phyloP scores from a whole-genome alignment of 352 stramenopile species.

The Aphanomyces cochlioides region DNA sequence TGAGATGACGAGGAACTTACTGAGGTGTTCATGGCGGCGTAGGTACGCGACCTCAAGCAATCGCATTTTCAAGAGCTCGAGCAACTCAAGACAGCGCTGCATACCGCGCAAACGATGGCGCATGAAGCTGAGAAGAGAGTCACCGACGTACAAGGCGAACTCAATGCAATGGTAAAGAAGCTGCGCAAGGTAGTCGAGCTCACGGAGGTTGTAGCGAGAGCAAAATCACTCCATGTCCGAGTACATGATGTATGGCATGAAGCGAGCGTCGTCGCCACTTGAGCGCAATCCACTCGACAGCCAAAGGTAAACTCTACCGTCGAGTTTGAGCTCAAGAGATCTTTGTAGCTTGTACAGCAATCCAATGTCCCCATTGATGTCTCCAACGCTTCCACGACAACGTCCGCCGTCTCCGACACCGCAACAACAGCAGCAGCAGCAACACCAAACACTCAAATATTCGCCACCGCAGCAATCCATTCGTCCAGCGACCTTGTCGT shows the following conservation, averaged over 20 bases:
- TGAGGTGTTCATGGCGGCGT: not conserved
- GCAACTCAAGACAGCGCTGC: slow-evolving; percentile 56
- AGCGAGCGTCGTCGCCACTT: not conserved
- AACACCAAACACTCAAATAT: too few species aligned
- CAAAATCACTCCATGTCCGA: slow-evolving; percentile 21
- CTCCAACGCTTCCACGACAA: too few species aligned
- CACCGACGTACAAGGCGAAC: slow-evolving; percentile 54
- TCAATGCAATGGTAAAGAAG: slow-evolving; percentile 57
- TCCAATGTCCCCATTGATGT: not conserved
- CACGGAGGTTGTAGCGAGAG: slow-evolving; percentile 40
- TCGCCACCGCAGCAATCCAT: too few species aligned
- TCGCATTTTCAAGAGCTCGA: slow-evolving; percentile 58
- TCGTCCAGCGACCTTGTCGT: too few species aligned
- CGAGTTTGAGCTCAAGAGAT: too few species aligned
- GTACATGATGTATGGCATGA: slow-evolving; percentile 20
- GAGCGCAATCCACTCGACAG: not conserved
- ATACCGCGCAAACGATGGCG: slow-evolving; percentile 50
- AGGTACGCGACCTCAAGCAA: slow-evolving; percentile 74
- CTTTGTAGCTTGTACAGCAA: not conserved
- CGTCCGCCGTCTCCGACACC: too few species aligned
- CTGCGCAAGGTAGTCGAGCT: slow-evolving; percentile 71
- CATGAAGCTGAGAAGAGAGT: slow-evolving; percentile 43
- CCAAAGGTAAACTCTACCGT: not conserved
- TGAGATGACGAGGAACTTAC: not conserved
- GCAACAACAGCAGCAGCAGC: too few species aligned